Evolutionary conservation across 805 yeast genomes (phyloP), one percentile per base, ranked within the genome.

Genomic region (Saccharomycopsis malanga): DNA sequence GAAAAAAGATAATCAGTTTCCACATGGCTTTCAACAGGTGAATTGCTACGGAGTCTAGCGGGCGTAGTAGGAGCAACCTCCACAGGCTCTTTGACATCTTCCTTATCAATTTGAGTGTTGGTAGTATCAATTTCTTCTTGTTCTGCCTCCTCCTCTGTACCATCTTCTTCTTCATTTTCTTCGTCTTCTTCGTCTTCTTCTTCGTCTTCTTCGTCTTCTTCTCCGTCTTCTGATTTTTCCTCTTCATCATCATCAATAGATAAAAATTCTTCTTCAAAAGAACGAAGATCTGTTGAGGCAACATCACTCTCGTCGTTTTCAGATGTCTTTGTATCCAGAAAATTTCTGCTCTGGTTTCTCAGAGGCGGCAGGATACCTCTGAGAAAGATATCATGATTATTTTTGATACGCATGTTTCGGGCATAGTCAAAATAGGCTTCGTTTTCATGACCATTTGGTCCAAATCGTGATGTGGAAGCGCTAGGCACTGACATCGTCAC

Each of bases 171-270:
- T 7, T 48, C 55, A 24, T 40, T 48, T 12, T 44, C 50, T 10
- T 44, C 43, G 9, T 53, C 43, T 9, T 47, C 37, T 17, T 48
- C 56, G 22, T 48, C 49, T 18, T 54, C 57, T 7, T 48, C 49
- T 17, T 49, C 55, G 15, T 48, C 57, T 3, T 52, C 58, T 17
- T 46, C 56, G 12, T 46, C 48, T 10, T 50, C 54, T 4, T 46
- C 53, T n/a, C 34, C 38, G 12, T 35, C 42, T 24, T 46, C 49
- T 7, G 46, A 53, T 17, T 54, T 59, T 20, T 53, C 57, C 10
- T 53, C 61, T 7, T 60, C 67, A 42, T 58, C 66, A 6, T 66
- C 77, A 51, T 70, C 77, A 9, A 75, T 69, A 1, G 78, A 71
- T 61, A 73, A 60, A 15, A 70, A 56, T 1, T 68, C 70, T 27